A percentile compares a stretch with the other conserved stretches of the same genome.
Evolutionary conservation across 2,329 filamentous ascomycete genomes (phyloP).

Genomic region (Cladophialophora exuberans): DNA sequence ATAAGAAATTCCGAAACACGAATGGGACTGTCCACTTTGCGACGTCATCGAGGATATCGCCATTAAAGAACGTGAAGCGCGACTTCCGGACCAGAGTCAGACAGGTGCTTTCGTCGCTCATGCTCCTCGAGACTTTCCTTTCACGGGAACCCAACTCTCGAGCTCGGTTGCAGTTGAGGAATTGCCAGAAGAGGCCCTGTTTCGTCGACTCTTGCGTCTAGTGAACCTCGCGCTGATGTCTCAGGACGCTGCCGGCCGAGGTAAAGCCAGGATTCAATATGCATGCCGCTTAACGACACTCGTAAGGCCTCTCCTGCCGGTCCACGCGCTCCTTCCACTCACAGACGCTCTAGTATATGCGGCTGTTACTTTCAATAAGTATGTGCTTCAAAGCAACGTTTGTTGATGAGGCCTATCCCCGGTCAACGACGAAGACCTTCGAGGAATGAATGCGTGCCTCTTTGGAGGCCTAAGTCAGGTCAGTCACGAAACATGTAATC

Average conservation of each 20-base stretch:
- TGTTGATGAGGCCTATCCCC: too few relatives aligned
- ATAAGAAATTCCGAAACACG: too few relatives aligned
- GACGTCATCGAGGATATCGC: background rate
- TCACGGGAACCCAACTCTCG: constrained; percentile 85
- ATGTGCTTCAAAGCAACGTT: too few relatives aligned
- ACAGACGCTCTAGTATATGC: constrained; percentile 78
- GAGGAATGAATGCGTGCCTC: too few relatives aligned
- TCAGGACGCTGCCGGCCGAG: constrained; percentile 84
- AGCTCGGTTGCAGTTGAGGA: constrained; percentile 86
- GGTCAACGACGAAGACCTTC: too few relatives aligned
- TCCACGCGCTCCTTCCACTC: constrained; percentile 99
- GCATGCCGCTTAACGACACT: constrained; percentile 79
- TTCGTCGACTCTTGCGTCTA: constrained; percentile 87
- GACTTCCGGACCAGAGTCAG: background rate
- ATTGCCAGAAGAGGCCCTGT: constrained; percentile 76
- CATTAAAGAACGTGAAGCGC: constrained; percentile 1
- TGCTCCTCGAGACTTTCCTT: constrained; percentile 96
- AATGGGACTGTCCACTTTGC: too few relatives aligned
- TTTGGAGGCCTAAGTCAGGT: too few relatives aligned
- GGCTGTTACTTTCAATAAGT: too few relatives aligned
- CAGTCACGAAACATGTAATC: too few relatives aligned
- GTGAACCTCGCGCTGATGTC: constrained; percentile 93
- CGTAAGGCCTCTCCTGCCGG: constrained; percentile 92
- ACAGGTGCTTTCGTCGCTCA: constrained; percentile 77
- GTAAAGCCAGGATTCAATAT: constrained; percentile 94